phyloP scores from a whole-genome alignment of 257 asterid genomes.

The Scutellaria galericulata region DNA sequence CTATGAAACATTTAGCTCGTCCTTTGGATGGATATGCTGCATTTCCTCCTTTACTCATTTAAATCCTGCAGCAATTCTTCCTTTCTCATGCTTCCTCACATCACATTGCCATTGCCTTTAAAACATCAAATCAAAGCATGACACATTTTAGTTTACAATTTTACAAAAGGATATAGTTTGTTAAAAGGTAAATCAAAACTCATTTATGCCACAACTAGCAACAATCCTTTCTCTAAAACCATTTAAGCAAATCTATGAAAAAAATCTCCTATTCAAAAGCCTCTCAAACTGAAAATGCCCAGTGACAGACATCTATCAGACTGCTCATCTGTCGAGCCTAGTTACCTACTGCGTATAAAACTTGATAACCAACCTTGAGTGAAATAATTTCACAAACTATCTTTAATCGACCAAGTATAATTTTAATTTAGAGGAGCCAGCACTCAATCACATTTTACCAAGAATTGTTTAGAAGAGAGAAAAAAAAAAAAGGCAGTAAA shows the following conservation, averaged over 20 bases:
- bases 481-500: not conserved
- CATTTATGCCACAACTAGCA: too few species aligned
- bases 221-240: too few species aligned
- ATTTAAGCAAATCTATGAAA: too few species aligned
- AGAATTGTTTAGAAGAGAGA: not conserved
- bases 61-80: slow-evolving; percentile 4
- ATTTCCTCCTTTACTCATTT: not conserved
- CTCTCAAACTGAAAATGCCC: too few species aligned
- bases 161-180: not conserved
- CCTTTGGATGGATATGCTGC: not conserved
- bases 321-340: too few species aligned
- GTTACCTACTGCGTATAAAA: too few species aligned
- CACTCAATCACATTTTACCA: not conserved
- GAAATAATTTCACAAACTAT: too few species aligned
- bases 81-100: not conserved
- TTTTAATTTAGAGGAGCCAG: not conserved
- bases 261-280: too few species aligned
- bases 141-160: too few species aligned
- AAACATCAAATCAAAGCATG: not conserved
- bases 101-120: not conserved
- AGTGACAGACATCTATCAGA: too few species aligned
- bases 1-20: not conserved
- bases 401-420: not conserved
- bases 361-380: not conserved
- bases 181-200: not conserved